Base-by-base conservation (phyloP, 1,139 yeast genomes). In the Diutina rugosa region DNA sequence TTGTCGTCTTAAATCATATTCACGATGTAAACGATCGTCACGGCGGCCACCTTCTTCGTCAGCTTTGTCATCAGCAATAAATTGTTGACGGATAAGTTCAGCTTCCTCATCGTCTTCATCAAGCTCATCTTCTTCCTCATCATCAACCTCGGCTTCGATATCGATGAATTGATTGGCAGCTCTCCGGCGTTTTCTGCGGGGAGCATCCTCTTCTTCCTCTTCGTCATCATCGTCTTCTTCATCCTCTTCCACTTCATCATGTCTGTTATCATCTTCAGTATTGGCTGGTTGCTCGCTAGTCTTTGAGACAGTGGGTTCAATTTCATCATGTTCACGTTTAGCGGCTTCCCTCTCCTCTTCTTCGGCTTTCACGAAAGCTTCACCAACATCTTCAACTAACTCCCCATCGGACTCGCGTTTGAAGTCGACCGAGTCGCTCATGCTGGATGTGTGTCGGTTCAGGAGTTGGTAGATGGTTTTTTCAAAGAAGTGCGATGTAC, bases 61-160 rank as follows among this genome's bases (percentile, higher is more conserved):
- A 29, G 77, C 80, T 55, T 79, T 86, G 60, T 86, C 95, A 63
- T 87, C 96, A 8, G 84, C 82, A 61, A 86, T 82, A 67, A 85
- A 86, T 66, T 89, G 96, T 66, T 90, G 95, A 64, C 91, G 81
- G 58, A 87, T 81, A 51, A 89, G 73, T 61, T 87, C 97, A 10
- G 93, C 96, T 63, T 90, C 97, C 62, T 90, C 85, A 59, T 80
- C 96, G 59, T 90, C 98, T 63, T 91, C 98, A 56, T 52, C 55
- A 55, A 90, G 86, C 48, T 85, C 91, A 49, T 93, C 99, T 62
- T 93, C 99, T 59, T 93, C 99, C 63, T 93, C 99, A 59, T 93
- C 98, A 69, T 95, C 97, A 58, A 93, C 99, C 69, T 93, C 99
- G 59, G 99, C 99, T 76, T 93, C 99, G 57, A 93, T 95, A 87